Evolutionary conservation across 352 stramenopile genomes (phyloP).

Genomic region (Pythium dissimile): DNA sequence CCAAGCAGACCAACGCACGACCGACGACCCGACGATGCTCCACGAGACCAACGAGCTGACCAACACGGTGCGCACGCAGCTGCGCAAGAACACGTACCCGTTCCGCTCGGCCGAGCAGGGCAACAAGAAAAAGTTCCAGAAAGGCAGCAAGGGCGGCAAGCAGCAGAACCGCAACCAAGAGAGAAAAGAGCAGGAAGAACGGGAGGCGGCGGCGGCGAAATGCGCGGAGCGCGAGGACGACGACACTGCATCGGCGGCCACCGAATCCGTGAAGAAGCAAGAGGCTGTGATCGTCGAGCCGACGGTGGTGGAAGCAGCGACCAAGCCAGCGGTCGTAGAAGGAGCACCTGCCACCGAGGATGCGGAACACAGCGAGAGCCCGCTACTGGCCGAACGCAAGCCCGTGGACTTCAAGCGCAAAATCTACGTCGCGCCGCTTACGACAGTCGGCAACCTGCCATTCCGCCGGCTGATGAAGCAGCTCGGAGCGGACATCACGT

Average conservation of each 20-base stretch:
- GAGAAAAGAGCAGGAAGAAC: conserved; percentile 11
- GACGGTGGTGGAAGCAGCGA: neutral
- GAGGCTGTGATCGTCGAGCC: neutral
- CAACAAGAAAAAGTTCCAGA: conserved; percentile 57
- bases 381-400: conserved; percentile 64
- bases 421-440: conserved; percentile 98
- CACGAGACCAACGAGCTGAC: conserved; percentile 85
- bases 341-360: conserved; percentile 6
- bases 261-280: neutral
- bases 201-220: neutral
- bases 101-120: conserved; percentile 81
- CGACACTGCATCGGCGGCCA: no score
- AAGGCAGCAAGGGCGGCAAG: conserved; percentile 33
- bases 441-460: conserved; percentile 99
- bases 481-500: conserved; percentile 98
- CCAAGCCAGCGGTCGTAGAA: neutral
- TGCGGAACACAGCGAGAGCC: conserved; percentile 29
- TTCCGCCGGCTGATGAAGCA: conserved; percentile 98
- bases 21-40: conserved; percentile 22
- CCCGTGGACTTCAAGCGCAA: conserved; percentile 97
- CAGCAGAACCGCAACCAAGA: conserved; percentile 29
- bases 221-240: no score
- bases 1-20: conserved; percentile 28
- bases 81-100: conserved; percentile 93
- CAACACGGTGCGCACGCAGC: conserved; percentile 68